Evolutionary conservation across 129 eudicot species (phyloP).

Genomic region (Artemisia annua): DNA sequence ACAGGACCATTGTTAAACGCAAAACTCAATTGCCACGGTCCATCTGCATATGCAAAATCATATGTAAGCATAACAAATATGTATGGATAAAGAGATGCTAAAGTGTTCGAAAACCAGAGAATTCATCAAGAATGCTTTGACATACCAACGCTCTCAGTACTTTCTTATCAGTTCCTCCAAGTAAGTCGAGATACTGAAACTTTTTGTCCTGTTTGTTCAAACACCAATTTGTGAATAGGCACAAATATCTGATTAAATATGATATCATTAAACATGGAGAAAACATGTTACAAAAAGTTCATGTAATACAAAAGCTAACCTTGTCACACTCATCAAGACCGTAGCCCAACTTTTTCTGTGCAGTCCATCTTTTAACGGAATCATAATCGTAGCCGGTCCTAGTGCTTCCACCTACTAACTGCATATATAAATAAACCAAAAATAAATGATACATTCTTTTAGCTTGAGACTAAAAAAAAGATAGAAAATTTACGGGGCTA

Average conservation of each 20-base stretch:
- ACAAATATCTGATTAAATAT: constrained; percentile 64
- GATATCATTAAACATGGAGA: background rate
- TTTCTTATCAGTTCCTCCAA: constrained; percentile 62
- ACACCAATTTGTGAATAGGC: constrained; percentile 97
- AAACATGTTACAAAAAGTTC: background rate
- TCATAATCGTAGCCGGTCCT: constrained; percentile 70
- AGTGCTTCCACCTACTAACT: constrained; percentile 55
- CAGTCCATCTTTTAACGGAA: too few relatives aligned
- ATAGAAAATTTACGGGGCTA: constrained; percentile 1
- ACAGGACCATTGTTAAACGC: too few relatives aligned
- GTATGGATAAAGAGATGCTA: too few relatives aligned
- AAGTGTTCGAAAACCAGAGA: too few relatives aligned
- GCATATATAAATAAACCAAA: background rate
- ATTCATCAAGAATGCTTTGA: background rate
- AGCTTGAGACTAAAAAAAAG: background rate
- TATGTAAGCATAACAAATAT: too few relatives aligned
- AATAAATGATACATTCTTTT: constrained; percentile 2
- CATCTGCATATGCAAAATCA: too few relatives aligned
- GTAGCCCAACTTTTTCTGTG: too few relatives aligned
- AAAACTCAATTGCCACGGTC: too few relatives aligned
- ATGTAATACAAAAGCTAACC: constrained; percentile 15
- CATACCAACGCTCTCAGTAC: constrained; percentile 72
- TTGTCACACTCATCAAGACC: constrained; percentile 87
- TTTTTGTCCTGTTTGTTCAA: constrained; percentile 77
- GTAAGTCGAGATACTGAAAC: constrained; percentile 90